Percentiles rank a stretch among this genome's conserved stretches.
Evolutionary conservation across 305 asterid species (phyloP).

Genomic region (Petunia hybrid): DNA sequence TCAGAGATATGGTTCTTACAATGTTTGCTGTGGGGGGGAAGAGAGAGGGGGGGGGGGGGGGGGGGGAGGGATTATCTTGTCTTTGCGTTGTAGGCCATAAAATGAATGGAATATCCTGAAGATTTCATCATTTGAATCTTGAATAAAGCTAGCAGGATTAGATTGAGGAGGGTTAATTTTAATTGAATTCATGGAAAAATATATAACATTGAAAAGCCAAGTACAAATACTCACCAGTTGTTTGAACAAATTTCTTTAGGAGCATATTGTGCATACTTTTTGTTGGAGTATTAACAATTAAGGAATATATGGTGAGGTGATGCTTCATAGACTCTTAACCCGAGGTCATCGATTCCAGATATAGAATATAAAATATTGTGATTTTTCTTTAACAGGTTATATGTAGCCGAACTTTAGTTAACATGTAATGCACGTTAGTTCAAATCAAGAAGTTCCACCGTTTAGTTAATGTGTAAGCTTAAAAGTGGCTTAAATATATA

Average conservation of each 20-base stretch:
- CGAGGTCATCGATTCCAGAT: too few relatives aligned
- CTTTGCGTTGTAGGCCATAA: constrained; percentile 35
- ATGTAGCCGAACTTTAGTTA: too few relatives aligned
- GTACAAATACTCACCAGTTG: background rate
- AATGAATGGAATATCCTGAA: constrained; percentile 29
- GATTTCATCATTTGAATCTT: constrained; percentile 32
- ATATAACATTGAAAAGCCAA: background rate
- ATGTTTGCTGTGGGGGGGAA: constrained; percentile 33
- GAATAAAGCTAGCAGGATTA: background rate
- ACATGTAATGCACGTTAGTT: background rate
- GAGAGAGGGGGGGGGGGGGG: too few relatives aligned
- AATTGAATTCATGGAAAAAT: background rate
- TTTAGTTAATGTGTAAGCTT: background rate
- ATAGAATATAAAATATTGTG: too few relatives aligned
- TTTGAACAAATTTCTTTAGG: too few relatives aligned
- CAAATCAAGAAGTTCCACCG: background rate
- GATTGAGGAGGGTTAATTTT: background rate
- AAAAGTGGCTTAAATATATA: too few relatives aligned
- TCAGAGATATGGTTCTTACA: constrained; percentile 47
- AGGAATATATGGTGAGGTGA: too few relatives aligned
- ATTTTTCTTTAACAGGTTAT: too few relatives aligned
- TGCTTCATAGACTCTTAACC: too few relatives aligned
- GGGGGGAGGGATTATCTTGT: constrained; percentile 30
- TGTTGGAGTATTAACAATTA: too few relatives aligned
- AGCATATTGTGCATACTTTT: too few relatives aligned